A percentile compares a stretch with the other conserved stretches of the same genome.
phyloP scores from a whole-genome alignment of 73 alveolate species.

The Paramecium bursaria region DNA sequence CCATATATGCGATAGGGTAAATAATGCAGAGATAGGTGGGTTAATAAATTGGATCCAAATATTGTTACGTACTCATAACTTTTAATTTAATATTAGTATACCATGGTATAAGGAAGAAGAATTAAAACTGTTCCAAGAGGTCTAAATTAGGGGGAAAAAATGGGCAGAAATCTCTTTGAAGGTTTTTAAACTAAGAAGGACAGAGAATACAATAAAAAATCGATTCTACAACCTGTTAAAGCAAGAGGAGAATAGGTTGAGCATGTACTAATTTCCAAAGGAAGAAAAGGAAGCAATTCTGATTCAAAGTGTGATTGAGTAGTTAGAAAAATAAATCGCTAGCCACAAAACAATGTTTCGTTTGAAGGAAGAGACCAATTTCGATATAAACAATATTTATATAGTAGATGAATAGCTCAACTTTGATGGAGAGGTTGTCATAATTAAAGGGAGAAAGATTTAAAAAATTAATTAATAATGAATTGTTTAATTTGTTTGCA shows the following conservation, averaged over 20 bases:
- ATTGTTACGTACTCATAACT: constrained; percentile 8
- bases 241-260: constrained; percentile 48
- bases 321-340: neutral
- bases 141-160: constrained; percentile 26
- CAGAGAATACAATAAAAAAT: constrained; percentile 52
- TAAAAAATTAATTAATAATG: constrained; percentile 23
- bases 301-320: neutral
- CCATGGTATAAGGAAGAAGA: constrained; percentile 59
- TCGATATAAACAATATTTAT: too few species aligned
- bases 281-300: constrained; percentile 33
- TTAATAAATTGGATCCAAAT: constrained; percentile 56
- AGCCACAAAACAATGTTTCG: neutral
- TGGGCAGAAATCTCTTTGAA: constrained; percentile 49
- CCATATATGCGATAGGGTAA: constrained; percentile 48
- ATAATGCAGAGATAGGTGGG: constrained; percentile 61
- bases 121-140: constrained; percentile 29
- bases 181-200: constrained; percentile 30
- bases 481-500: constrained; percentile 17
- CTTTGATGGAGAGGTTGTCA: constrained; percentile 1
- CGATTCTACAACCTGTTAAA: constrained; percentile 40
- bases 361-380: too few species aligned
- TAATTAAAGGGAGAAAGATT: constrained; percentile 33
- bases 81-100: constrained; percentile 4
- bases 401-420: too few species aligned
- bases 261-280: constrained; percentile 25